Conservation (phyloP, 1,284 basidiomycete genomes). For the Tilletia setariae region DNA sequence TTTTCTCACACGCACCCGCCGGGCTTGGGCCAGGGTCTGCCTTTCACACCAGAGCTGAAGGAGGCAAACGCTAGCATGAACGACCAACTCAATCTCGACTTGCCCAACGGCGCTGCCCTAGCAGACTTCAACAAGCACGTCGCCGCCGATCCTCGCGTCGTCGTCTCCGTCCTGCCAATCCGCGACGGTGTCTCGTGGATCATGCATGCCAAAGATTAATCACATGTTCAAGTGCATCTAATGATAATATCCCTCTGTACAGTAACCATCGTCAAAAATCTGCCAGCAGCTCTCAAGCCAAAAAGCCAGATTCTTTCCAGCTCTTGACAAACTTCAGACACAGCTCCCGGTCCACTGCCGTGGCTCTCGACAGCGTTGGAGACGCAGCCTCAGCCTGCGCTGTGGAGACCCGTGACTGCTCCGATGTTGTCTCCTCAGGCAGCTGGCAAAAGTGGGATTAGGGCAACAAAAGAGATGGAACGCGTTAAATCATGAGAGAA, state of each 20-base stretch:
- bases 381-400: neutral
- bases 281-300: neutral
- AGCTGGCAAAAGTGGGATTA: neutral
- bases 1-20: too few relatives aligned
- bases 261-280: neutral
- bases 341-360: constrained; percentile 10
- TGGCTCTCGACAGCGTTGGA: neutral
- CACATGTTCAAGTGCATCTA: too few relatives aligned
- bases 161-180: constrained; percentile 44
- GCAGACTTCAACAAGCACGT: constrained; percentile 49
- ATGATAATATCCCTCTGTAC: neutral
- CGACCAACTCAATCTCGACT: constrained; percentile 23
- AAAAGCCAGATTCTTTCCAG: constrained; percentile 14
- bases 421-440: neutral
- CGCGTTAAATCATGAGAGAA: too few relatives aligned
- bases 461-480: too few relatives aligned
- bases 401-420: neutral
- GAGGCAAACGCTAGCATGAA: neutral
- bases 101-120: constrained; percentile 38
- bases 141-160: constrained; percentile 37
- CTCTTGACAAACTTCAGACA: constrained; percentile 1
- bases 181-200: constrained; percentile 53
- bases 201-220: constrained; percentile 17
- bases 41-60: constrained; percentile 29
- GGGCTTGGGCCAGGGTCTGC: too few relatives aligned